phyloP scores from a whole-genome alignment of 352 stramenopile species.

The Globisporangium splendens region DNA sequence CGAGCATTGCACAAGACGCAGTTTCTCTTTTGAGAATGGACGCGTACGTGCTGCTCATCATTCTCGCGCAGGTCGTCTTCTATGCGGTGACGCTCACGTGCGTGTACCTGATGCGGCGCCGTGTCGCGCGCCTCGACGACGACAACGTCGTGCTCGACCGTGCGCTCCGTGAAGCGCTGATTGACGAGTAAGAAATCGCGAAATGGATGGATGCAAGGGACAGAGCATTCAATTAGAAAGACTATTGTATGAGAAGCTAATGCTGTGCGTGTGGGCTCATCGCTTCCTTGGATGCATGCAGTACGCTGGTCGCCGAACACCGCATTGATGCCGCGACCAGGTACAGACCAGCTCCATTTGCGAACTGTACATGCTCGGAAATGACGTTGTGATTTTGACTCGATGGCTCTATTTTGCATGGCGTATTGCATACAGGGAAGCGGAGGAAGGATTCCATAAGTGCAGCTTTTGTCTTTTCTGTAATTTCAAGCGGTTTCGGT shows the following conservation, averaged over 20 bases:
- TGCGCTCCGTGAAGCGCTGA: background rate
- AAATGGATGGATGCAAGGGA: too few species aligned
- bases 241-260: background rate
- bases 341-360: background rate
- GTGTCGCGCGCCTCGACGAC: background rate
- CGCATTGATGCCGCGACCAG: background rate
- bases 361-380: too few species aligned
- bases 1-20: background rate
- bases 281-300: background rate
- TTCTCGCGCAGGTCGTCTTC: constrained; percentile 1
- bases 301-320: background rate
- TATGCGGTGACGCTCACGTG: background rate
- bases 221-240: too few species aligned
- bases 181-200: background rate
- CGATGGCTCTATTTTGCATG: too few species aligned
- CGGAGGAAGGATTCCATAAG: background rate
- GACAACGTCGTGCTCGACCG: background rate
- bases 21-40: background rate
- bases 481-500: constrained; percentile 2
- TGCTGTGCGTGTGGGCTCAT: background rate
- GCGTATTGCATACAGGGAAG: background rate
- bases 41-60: constrained; percentile 1
- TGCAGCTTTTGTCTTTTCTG: background rate
- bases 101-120: background rate
- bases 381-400: too few species aligned